Base-by-base conservation (phyloP, 2,329 filamentous ascomycete species). In the Talaromyces marneffei region DNA sequence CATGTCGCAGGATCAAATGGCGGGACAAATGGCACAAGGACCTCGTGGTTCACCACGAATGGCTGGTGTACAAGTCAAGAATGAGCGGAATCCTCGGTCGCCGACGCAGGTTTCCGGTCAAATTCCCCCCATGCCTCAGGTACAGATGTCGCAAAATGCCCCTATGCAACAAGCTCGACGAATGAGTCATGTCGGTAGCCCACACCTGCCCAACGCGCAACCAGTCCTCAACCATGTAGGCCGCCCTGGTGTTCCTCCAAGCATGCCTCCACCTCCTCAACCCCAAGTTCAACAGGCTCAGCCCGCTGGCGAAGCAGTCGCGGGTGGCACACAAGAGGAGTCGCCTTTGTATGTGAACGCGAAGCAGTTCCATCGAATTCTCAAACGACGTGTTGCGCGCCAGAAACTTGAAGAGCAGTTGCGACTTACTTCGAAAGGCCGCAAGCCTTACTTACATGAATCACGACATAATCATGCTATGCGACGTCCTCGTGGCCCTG, bases 381-480 rank as follows among this genome's bases (percentile, higher is more conserved):
- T 99, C 59, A 97, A 99, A 81, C 85, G 94, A 62, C 86, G 94
- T 62, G 91, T 97, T 65, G 94, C 94, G 6, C 85, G 94, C 35
- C 94, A 97, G 75, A 91, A 91, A 73, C 82, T 99, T 16, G 94
- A 99, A 74, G 94, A 99, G 74, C 90, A 92, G 59, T 78, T 99
- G 46, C 86, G 94, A 44, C 79, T 97, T 62, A 97, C 94, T 0
- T 95, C 89, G 9, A 99, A 99, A 78, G 93, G 93, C 27, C 87
- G 94, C 37, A 97, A 97, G 78, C 94, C 94, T 3, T 99, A 99
- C 71, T 83, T 99, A 33, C 94, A 99, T 77, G 94, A 99, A 74
- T 97, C 93, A 27, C 85, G 94, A 71, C 94, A 99, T 75, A 97
- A 97, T 72, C 94, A 99, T 75, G 94, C 94, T 9, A 99, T 99